phyloP scores from a whole-genome alignment of 164 flowering plant genomes.

The Piper betle region DNA sequence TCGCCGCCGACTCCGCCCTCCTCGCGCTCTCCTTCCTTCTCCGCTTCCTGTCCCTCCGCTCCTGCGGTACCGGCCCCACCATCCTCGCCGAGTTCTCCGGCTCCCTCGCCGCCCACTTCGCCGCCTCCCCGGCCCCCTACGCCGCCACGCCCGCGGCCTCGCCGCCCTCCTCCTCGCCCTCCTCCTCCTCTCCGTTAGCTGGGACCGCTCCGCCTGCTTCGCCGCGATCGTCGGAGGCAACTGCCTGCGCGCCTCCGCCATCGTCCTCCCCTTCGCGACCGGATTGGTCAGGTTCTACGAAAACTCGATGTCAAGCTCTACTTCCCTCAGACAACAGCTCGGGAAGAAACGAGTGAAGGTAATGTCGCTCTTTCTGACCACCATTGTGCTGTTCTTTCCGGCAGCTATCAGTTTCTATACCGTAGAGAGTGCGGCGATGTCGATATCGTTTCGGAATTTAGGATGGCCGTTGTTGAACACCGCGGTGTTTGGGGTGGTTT shows the following conservation, averaged over 20 bases:
- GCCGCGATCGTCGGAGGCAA: conserved; percentile 25
- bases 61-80: conserved; percentile 72
- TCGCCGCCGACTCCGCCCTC: conserved; percentile 41
- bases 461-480: conserved; percentile 84
- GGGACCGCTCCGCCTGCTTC: conserved; percentile 78
- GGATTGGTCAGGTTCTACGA: conserved; percentile 81
- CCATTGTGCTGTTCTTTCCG: conserved; percentile 52
- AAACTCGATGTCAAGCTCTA: conserved; percentile 46
- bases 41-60: conserved; percentile 73
- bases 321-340: conserved; percentile 28
- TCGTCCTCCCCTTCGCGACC: conserved; percentile 72
- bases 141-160: conserved; percentile 42
- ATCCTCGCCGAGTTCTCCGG: conserved; percentile 83
- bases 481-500: conserved; percentile 82
- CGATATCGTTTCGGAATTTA: conserved; percentile 18
- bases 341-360: conserved; percentile 57
- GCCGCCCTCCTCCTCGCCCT: conserved; percentile 37
- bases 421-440: conserved; percentile 27
- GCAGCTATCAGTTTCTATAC: conserved; percentile 46
- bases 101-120: conserved; percentile 43
- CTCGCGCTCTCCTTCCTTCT: conserved; percentile 63
- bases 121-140: conserved; percentile 13
- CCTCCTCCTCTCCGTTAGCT: conserved; percentile 52
- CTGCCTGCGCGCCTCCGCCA: conserved; percentile 61
- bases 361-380: conserved; percentile 51